A percentile compares a stretch with the other conserved stretches of the same genome.
Conservation (phyloP, 441 rosid species). For the Euphorbia schlechtendalii region DNA sequence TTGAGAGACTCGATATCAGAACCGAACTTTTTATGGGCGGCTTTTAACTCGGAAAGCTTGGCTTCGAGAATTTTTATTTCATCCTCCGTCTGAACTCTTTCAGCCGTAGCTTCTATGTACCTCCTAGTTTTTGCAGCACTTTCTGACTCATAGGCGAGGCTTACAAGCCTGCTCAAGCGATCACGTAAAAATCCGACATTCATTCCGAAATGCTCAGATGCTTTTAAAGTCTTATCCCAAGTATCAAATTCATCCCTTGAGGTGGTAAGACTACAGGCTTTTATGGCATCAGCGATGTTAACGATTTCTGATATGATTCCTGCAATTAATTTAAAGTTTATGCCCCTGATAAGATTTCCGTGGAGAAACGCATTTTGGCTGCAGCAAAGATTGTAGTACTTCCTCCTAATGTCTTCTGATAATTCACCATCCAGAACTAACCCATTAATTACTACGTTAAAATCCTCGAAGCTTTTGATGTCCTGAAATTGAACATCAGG, state of each 20-base stretch:
- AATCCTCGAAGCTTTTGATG: conserved; percentile 35
- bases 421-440: conserved; percentile 45
- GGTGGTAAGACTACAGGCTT: conserved; percentile 40
- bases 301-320: conserved; percentile 55
- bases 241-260: conserved; percentile 40
- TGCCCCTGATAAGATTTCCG: conserved; percentile 38
- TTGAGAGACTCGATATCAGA: conserved; percentile 35
- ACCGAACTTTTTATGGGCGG: conserved; percentile 25
- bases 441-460: conserved; percentile 45
- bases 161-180: conserved; percentile 36
- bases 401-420: conserved; percentile 38
- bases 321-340: conserved; percentile 40
- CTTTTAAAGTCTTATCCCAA: conserved; percentile 58
- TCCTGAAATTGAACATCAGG: conserved; percentile 40
- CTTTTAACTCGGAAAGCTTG: conserved; percentile 49
- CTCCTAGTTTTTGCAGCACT: conserved; percentile 41
- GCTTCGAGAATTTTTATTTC: conserved; percentile 44
- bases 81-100: conserved; percentile 24
- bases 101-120: conserved; percentile 44
- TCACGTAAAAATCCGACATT: conserved; percentile 49
- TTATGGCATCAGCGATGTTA: conserved; percentile 48
- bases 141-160: conserved; percentile 46
- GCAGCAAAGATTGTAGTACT: conserved; percentile 53
- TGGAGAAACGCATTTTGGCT: conserved; percentile 57
- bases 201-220: conserved; percentile 61